A percentile compares a stretch with the other conserved stretches of the same genome.
These are phyloP conservation scores for Lactifluus hygrophoroides DNA, from an alignment of 768 basidiomycete species.

Conservation along the genomic window DNA sequence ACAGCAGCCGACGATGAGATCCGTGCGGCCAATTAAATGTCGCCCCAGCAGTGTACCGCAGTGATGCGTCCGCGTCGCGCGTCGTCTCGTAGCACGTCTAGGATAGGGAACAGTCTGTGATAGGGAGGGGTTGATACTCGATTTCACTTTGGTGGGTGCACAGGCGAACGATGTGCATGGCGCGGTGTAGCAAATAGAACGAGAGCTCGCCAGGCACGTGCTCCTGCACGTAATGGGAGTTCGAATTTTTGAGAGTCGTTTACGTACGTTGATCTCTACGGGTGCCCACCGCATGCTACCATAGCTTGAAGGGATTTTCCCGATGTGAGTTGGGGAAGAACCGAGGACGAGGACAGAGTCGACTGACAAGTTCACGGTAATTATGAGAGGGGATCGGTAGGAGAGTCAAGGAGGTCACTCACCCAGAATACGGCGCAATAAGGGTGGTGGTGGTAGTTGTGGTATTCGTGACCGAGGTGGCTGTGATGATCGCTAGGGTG, in stretches of 20 bases:
- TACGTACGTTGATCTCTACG: conserved; percentile 49
- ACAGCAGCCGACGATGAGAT: conserved; percentile 63
- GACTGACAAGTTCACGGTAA: too few relatives aligned
- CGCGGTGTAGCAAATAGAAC: conserved; percentile 52
- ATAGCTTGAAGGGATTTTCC: conserved; percentile 64
- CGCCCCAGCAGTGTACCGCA: conserved; percentile 77
- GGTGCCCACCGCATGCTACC: conserved; percentile 77
- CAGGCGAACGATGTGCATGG: conserved; percentile 43
- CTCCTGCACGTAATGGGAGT: conserved; percentile 59
- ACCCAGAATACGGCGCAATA: too few relatives aligned
- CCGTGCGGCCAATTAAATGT: conserved; percentile 65
- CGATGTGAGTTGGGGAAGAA: conserved; percentile 84
- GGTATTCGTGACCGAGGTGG: too few relatives aligned
- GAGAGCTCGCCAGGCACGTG: conserved; percentile 71
- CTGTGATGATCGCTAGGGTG: too few relatives aligned
- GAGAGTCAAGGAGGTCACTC: too few relatives aligned
- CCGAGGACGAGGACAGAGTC: too few relatives aligned
- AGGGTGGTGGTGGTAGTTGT: too few relatives aligned
- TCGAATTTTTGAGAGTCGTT: conserved; percentile 53
- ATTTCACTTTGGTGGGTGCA: conserved; percentile 46
- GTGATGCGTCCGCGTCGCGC: conserved; percentile 46
- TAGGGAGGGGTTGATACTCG: conserved; percentile 74
- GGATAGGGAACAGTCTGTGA: conserved; percentile 60
- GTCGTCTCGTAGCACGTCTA: conserved; percentile 53
- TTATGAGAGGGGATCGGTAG: too few relatives aligned